phyloP scores from a whole-genome alignment of 208 protist species.

The Trichomonas vaginalis region DNA sequence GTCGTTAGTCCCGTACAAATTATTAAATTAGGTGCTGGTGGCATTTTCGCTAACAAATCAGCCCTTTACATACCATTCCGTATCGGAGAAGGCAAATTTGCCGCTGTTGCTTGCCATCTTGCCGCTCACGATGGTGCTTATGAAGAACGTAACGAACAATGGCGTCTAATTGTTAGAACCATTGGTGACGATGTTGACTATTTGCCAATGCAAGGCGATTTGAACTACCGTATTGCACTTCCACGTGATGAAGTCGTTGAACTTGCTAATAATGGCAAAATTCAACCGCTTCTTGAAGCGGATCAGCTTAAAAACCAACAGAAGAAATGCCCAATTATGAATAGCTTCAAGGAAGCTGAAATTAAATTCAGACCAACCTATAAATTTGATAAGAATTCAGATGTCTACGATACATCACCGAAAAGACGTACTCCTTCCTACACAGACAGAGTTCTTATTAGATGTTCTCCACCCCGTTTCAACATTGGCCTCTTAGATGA shows the following conservation, averaged over 20 bases:
- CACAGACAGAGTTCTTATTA: conserved; percentile 30
- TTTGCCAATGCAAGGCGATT: conserved; percentile 34
- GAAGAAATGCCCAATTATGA: conserved; percentile 17
- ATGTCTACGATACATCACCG: conserved; percentile 26
- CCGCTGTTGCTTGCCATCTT: conserved; percentile 30
- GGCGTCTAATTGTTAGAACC: conserved; percentile 23
- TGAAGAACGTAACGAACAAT: conserved; percentile 34
- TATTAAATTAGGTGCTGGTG: neutral
- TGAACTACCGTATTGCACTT: conserved; percentile 37
- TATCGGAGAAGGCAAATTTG: neutral
- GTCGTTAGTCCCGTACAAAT: neutral
- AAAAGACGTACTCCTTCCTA: conserved; percentile 31
- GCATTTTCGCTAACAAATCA: neutral
- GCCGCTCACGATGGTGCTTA: conserved; percentile 23
- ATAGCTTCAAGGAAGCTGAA: conserved; percentile 26
- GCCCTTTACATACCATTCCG: neutral
- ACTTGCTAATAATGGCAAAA: neutral
- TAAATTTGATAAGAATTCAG: conserved; percentile 32
- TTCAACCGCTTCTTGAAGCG: conserved; percentile 25
- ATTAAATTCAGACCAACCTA: conserved; percentile 38
- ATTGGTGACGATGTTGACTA: conserved; percentile 10
- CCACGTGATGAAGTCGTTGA: conserved; percentile 27
- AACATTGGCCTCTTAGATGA: neutral
- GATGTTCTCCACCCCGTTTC: too few species aligned
- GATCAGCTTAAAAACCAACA: conserved; percentile 31